phyloP scores from a whole-genome alignment of 805 yeast species.

The Wickerhamomyces pijperi region DNA sequence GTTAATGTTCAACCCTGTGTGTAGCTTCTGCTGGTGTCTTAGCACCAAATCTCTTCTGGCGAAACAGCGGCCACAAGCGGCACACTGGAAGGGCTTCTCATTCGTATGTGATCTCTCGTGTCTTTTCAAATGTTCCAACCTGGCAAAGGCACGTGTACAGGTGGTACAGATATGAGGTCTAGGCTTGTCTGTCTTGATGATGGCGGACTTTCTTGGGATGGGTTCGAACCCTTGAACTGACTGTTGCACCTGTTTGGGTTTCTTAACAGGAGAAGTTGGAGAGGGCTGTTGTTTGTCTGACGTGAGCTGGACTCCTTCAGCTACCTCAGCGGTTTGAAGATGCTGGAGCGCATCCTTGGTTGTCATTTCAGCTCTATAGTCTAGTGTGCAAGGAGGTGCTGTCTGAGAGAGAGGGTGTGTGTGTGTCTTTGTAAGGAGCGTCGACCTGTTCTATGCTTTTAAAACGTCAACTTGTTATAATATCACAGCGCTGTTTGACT shows the following conservation, averaged over 20 bases:
- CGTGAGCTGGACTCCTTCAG: no score
- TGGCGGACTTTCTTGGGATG: constrained; percentile 76
- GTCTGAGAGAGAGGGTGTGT: no score
- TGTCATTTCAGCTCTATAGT: no score
- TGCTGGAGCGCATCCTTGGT: no score
- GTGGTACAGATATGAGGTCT: constrained; percentile 84
- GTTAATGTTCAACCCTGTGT: constrained; percentile 28
- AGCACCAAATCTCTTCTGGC: constrained; percentile 83
- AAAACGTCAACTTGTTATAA: no score
- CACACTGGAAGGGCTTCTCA: constrained; percentile 93
- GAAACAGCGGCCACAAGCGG: constrained; percentile 91
- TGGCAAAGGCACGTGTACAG: constrained; percentile 92
- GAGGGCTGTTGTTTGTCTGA: no score
- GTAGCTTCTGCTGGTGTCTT: constrained; percentile 92
- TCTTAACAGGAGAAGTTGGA: constrained; percentile 2
- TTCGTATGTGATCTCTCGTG: constrained; percentile 93
- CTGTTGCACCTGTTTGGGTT: constrained; percentile 15
- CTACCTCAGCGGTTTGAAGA: no score
- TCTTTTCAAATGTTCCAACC: constrained; percentile 87
- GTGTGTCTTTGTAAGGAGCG: no score
- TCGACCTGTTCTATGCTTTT: no score
- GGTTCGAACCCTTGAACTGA: constrained; percentile 37
- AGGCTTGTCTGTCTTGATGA: constrained; percentile 85
- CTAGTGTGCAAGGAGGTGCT: no score
- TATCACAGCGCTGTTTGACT: no score